A percentile compares a stretch with the other conserved stretches of the same genome.
phyloP scores from a whole-genome alignment of 495 filamentous ascomycete species.

The Rhizodiscina lignyota region DNA sequence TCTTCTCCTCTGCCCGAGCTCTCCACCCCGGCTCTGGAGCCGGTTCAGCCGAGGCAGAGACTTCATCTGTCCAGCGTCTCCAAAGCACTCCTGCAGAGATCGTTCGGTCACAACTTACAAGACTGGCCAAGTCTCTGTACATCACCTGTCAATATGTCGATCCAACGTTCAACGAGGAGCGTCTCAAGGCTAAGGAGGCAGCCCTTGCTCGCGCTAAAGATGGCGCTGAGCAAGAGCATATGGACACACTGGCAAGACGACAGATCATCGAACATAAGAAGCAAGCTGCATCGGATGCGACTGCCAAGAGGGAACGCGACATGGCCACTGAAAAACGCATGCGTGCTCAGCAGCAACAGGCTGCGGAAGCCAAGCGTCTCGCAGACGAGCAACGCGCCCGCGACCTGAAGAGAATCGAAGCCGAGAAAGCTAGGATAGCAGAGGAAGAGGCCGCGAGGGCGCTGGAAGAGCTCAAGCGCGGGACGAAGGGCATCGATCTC shows the following conservation, averaged over 20 bases:
- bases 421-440: slow-evolving; percentile 53
- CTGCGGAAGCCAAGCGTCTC: slow-evolving; percentile 74
- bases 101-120: slow-evolving; percentile 82
- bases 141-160: slow-evolving; percentile 92
- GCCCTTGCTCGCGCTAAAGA: slow-evolving; percentile 66
- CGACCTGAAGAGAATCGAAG: slow-evolving; percentile 72
- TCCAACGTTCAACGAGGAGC: slow-evolving; percentile 64
- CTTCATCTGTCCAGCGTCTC: slow-evolving; percentile 75
- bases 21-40: slow-evolving; percentile 68
- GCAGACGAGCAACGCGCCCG: slow-evolving; percentile 82
- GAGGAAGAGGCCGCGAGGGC: not conserved
- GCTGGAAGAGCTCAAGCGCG: slow-evolving; percentile 77
- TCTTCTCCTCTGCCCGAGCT: slow-evolving; percentile 93
- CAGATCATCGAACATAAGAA: slow-evolving; percentile 92
- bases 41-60: slow-evolving; percentile 79
- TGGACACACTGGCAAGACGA: slow-evolving; percentile 73
- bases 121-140: slow-evolving; percentile 79
- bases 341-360: slow-evolving; percentile 67
- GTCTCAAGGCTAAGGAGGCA: slow-evolving; percentile 58
- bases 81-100: slow-evolving; percentile 98
- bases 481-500: slow-evolving; percentile 60
- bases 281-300: slow-evolving; percentile 69
- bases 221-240: slow-evolving; percentile 82
- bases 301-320: slow-evolving; percentile 79
- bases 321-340: slow-evolving; percentile 71